Evolutionary conservation across 495 filamentous ascomycete genomes (phyloP), one percentile per base, ranked within the genome.

Genomic region (Tricharina praecox): DNA sequence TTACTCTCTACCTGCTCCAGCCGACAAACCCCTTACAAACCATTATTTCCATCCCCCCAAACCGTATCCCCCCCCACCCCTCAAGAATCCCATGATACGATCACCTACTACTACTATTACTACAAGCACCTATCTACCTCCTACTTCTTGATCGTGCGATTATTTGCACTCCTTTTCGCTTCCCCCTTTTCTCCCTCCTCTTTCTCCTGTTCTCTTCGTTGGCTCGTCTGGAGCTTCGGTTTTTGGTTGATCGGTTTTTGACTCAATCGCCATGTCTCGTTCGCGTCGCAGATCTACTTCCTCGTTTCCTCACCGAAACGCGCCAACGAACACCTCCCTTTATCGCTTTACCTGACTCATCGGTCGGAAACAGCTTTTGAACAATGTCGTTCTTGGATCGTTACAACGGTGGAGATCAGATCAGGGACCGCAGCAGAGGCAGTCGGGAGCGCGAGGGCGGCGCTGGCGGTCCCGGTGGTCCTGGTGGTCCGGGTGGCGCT

Each of bases 251-350:
- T 53, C 49, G 58, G 45, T 47, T 48, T 53, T 59, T 59, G 53
- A 50, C 51, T 63, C 59, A 47, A 54, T 62, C 53, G 55, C 51
- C 49, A 60, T 60, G 57, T 43, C 44, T 54, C 42, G 45, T 49
- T 43, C 49, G 53, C 56, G 43, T 49, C 55, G 48, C 55, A 59
- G 56, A 54, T n/a, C n/a, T n/a, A n/a, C n/a, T n/a, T 59, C 55
- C 24, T 26, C 21, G 9, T 23, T 25, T 43, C 24, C 23, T 40
- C 20, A 2, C 21, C n/a, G n/a, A n/a, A n/a, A n/a, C n/a, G n/a
- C n/a, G n/a, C n/a, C n/a, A n/a, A n/a, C n/a, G n/a, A n/a, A n/a
- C 37, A 40, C 10, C 37, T 11, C 20, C 20, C 37, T 40, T 40
- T 7, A 43, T 43, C 21, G 40, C 40, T 25, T 43, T 26, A 11